phyloP scores from a whole-genome alignment of 495 filamentous ascomycete genomes.

The Sphaerosporella brunnea region DNA sequence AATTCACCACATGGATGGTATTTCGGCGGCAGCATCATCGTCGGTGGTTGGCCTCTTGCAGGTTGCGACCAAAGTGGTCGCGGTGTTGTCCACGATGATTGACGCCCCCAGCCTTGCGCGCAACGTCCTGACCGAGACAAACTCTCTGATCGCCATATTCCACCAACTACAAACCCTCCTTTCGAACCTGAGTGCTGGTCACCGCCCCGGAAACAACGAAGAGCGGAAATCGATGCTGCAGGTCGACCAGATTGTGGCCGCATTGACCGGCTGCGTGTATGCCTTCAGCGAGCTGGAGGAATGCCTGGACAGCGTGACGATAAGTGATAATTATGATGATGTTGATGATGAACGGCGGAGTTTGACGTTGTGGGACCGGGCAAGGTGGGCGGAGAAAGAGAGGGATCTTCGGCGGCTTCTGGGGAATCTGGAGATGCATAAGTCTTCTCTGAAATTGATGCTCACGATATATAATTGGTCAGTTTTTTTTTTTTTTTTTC shows the following conservation, averaged over 20 bases:
- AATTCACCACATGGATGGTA: background rate
- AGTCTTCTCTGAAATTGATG: background rate
- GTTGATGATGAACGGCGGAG: background rate
- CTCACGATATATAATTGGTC: conserved; percentile 1
- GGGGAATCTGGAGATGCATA: background rate
- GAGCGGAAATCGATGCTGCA: background rate
- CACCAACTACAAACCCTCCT: background rate
- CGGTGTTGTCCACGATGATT: background rate
- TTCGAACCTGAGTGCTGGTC: no score
- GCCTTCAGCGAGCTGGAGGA: background rate
- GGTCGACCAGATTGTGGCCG: background rate
- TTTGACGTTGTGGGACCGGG: background rate
- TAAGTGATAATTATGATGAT: background rate
- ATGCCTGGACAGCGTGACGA: background rate
- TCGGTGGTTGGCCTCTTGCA: background rate
- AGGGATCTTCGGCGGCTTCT: background rate
- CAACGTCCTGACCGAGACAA: background rate
- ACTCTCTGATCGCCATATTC: background rate
- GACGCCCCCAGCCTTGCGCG: background rate
- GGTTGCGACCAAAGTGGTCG: background rate
- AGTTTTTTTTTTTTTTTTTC: background rate
- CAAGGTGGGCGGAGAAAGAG: background rate
- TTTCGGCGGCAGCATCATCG: background rate
- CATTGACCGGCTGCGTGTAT: conserved; percentile 2
- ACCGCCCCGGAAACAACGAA: background rate